These are phyloP conservation scores for Backusella australiensis DNA, from an alignment of 192 early-diverging fungal species.

Conservation along the genomic window DNA sequence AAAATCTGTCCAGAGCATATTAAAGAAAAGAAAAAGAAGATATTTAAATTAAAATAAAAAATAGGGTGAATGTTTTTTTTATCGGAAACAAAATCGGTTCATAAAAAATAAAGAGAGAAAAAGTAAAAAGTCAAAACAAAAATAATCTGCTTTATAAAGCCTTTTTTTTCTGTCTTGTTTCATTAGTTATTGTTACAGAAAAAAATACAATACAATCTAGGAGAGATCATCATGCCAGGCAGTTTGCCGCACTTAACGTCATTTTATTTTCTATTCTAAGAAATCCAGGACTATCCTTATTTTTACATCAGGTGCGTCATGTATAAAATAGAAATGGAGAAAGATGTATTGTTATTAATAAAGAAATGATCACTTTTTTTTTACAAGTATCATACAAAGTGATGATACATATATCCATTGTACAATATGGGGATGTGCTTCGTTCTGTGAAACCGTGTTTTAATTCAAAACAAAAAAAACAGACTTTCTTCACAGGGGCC, in stretches of 20 bases:
- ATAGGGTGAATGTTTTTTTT: background rate
- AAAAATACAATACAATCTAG: background rate
- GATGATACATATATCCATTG: background rate
- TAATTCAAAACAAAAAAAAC: too few relatives aligned
- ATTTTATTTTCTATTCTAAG: background rate
- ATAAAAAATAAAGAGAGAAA: background rate
- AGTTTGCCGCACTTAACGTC: background rate
- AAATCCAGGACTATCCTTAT: background rate
- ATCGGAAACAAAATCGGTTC: background rate
- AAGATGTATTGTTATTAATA: too few relatives aligned
- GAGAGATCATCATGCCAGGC: background rate
- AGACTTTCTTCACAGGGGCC: too few relatives aligned
- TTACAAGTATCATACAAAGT: background rate
- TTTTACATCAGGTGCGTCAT: too few relatives aligned
- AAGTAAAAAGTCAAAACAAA: background rate
- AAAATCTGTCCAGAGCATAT: conserved; percentile 2
- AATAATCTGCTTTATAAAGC: background rate
- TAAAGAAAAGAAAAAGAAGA: background rate
- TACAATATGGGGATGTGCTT: too few relatives aligned
- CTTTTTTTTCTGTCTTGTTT: background rate
- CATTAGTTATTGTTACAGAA: background rate
- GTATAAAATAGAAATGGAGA: too few relatives aligned
- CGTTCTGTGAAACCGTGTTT: too few relatives aligned
- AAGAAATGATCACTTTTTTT: background rate
- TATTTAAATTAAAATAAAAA: background rate